Evolutionary conservation across 2,329 filamentous ascomycete species (phyloP).

Genomic region (Penicillium griseofulvum): DNA sequence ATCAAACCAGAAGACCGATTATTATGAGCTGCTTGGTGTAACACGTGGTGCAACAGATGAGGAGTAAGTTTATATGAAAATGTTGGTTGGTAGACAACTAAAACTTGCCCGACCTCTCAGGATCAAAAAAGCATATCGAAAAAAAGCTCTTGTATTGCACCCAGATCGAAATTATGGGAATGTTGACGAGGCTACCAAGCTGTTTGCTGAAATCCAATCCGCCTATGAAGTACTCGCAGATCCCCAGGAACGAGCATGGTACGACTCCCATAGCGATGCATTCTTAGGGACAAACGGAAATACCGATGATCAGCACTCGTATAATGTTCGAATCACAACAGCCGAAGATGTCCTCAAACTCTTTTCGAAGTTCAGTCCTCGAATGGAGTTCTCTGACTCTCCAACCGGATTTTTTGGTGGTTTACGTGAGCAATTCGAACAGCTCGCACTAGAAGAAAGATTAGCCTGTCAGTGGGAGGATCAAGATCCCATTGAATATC

Average conservation of each 20-base stretch:
- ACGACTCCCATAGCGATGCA: slow-evolving; percentile 86
- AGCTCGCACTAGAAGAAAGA: slow-evolving; percentile 76
- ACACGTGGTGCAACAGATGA: slow-evolving; percentile 72
- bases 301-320: slow-evolving; percentile 55
- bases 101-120: slow-evolving; percentile 44
- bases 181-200: slow-evolving; percentile 74
- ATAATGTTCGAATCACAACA: slow-evolving; percentile 73
- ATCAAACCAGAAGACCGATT: slow-evolving; percentile 36
- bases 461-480: slow-evolving; percentile 69
- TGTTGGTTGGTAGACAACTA: background rate
- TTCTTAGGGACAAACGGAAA: slow-evolving; percentile 67
- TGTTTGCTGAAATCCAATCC: slow-evolving; percentile 87
- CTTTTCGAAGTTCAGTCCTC: slow-evolving; percentile 76
- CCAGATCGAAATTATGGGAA: slow-evolving; percentile 91
- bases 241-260: slow-evolving; percentile 93
- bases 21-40: slow-evolving; percentile 77
- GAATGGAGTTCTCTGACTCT: slow-evolving; percentile 75
- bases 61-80: slow-evolving; percentile 57
- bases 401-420: slow-evolving; percentile 82
- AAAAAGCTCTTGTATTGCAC: slow-evolving; percentile 87
- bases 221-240: slow-evolving; percentile 97
- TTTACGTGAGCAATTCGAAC: slow-evolving; percentile 72
- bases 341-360: slow-evolving; percentile 74
- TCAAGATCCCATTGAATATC: slow-evolving; percentile 64
- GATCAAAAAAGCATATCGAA: slow-evolving; percentile 90